Evolutionary conservation across 176 grass and related monocot genomes (phyloP), one percentile per base, ranked within the genome.

Genomic region (Neostapfia colusana): DNA sequence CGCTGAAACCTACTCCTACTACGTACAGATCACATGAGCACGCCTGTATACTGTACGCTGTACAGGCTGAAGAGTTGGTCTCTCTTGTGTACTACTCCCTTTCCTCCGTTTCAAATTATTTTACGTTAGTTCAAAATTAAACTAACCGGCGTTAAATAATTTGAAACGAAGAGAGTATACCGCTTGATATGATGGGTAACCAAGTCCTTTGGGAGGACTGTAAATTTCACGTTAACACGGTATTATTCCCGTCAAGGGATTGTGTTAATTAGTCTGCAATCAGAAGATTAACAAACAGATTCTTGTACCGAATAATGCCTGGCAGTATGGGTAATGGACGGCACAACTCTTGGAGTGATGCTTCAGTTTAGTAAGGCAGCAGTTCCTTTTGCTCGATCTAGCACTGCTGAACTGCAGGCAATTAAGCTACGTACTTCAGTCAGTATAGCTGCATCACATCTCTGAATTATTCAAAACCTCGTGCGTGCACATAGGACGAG

Each of bases 261-360:
- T 86, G 54, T 69, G n/a, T n/a, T n/a, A n/a, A n/a, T 75, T 63
- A 69, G 16, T n/a, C 23, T 79, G 4, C 15, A 75, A 75, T 80
- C 70, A 75, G 27, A 17, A 59, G 42, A 69, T 55, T 74, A 55
- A 39, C 55, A 40, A 17, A 88, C 40, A 84, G 11, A 70, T 43
- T 12, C 46, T 6, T 63, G n/a, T 69, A 23, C 23, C 8, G 78
- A 44, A 23, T 75, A 20, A 63, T 75, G n/a, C n/a, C n/a, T n/a
- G n/a, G 31, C 31, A 31, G 31, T n/a, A n/a, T 31, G 31, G 31
- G 31, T 31, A 31, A 2, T 31, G 31, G 31, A 31, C 3, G 31
- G 31, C 31, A 31, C 31, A 31, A 3, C 1, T 31, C 3, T 31
- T 31, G 31, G 31, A 31, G 31, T 2, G 31, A 31, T 31, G 31